Conservation (phyloP, 148 eudicot species). For the Amaranthus palmeri region DNA sequence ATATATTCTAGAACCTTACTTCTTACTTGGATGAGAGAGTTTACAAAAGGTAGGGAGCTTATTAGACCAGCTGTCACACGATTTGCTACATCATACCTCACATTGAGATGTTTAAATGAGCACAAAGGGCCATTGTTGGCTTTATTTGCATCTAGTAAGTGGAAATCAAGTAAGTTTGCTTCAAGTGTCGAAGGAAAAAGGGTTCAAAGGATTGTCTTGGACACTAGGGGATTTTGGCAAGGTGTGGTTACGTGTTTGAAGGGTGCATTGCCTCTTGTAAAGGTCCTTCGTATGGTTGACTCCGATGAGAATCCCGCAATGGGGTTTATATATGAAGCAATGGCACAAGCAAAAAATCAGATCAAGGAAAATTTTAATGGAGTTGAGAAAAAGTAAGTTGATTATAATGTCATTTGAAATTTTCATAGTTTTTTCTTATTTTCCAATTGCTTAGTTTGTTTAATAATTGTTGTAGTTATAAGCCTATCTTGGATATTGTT, state of each 20-base stretch:
- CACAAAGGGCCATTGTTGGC: not conserved
- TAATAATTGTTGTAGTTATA: not conserved
- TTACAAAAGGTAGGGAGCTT: not conserved
- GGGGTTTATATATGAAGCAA: slow-evolving; percentile 3
- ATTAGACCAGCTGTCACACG: not conserved
- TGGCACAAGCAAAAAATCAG: not conserved
- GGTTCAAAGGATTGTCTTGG: not conserved
- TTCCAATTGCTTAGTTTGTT: not conserved
- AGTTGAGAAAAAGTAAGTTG: slow-evolving; percentile 2
- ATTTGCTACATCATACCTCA: not conserved
- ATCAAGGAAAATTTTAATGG: not conserved
- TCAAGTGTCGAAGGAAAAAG: not conserved
- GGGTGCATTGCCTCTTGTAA: slow-evolving; percentile 1
- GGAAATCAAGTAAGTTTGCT: not conserved
- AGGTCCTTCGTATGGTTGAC: not conserved
- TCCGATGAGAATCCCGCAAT: not conserved
- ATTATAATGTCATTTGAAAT: not conserved
- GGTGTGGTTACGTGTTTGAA: not conserved
- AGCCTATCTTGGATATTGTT: not conserved
- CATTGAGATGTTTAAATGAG: not conserved
- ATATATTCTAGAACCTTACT: slow-evolving; percentile 1
- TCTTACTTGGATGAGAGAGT: not conserved
- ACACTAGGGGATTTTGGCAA: not conserved
- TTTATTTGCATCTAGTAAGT: not conserved
- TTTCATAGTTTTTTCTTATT: not conserved